Base-by-base conservation (phyloP, 2,329 filamentous ascomycete species). In the Diplodia intermedia region DNA sequence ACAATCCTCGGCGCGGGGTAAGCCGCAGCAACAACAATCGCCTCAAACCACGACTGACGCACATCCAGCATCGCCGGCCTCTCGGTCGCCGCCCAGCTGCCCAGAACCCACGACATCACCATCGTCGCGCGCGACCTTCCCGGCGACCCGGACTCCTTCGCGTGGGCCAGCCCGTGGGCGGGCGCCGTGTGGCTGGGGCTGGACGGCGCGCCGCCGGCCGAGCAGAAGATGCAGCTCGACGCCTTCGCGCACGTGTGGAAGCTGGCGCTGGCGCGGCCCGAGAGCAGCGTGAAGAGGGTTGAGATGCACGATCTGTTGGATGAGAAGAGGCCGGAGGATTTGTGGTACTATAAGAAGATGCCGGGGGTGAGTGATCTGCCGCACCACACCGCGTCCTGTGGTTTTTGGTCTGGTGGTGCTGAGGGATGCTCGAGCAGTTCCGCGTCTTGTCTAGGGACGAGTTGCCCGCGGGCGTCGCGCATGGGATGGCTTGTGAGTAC, bases 121-220 rank as follows among this genome's bases (percentile, higher is more conserved):
- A 74, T 79, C 36, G 70, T 77, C 20, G 77, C 75, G 11, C 69
- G 72, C 33, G 69, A 78, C 69, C 70, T 79, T 0, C 61, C 61
- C n/a, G 71, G 72, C 18, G 54, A 57, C 9, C n/a, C n/a, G 1
- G 11, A 40, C 1, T 57, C 33, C 11, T 11, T 15, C 9, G 23
- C 18, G 11, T 79, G 76, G 75, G 73, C 75, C 1, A 77, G 75
- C 65, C 77, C 75, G 2, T 78, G 73, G 73, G 77, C 78, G 0
- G 77, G 77, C 14, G 77, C 74, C 8, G 70, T 70, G 31, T 78
- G 72, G 67, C 69, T 78, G 9, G 72, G 74, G 9, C 69, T 74
- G 26, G 68, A 69, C 52, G 57, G 56, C 6, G 71, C 71, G 2
- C 60, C 50, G 3, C 68, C 69, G 7, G 40, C 20, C 12, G 75